Evolutionary conservation across 805 yeast species (phyloP), one percentile per base, ranked within the genome.

Genomic region (Yarrowia sp.): DNA sequence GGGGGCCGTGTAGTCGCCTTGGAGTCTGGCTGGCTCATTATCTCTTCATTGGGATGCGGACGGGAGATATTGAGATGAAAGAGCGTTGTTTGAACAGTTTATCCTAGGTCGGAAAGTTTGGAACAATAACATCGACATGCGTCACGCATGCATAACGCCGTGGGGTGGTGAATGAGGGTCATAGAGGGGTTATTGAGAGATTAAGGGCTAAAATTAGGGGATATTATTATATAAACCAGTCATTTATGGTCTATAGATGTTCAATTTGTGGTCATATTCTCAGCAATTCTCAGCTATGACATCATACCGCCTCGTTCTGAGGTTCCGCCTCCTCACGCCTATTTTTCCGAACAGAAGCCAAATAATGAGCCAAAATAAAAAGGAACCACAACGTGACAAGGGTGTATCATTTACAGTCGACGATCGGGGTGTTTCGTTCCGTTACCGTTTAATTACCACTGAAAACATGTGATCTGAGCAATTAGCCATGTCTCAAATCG

Each of bases 111-210:
- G 30, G 36, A 55, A 55, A 55, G 61, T 55, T 55, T 55, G 46
- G 61, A 52, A 55, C 61, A 55, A 55, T 40, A 55, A 55, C 61
- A 55, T 39, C 15, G 10, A 2, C n/a, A 36, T 55, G 61, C 61
- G 24, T 55, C 20, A 9, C 12, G 4, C 24, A 55, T 55, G 61
- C 58, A 47, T 9, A 2, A 13, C 6, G 24, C 9, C n/a, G 30
- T 12, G 33, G 49, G 17, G 34, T 13, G n/a, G 15, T 24, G 17
- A 13, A 15, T 15, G 8, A n/a, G 44, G 17, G 19, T 15, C 6
- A 9, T 40, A 19, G 44, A 40, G 44, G 9, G 44, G 30, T 24
- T 5, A 5, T 24, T 7, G 6, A 15, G 19, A 9, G 44, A 12
- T 36, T 36, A 10, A 3, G 38, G 38, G 38, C 10, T 3, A 3